Evolutionary conservation across 2,329 filamentous ascomycete genomes (phyloP), one percentile per base, ranked within the genome.

Genomic region (Xylariaceae sp.): DNA sequence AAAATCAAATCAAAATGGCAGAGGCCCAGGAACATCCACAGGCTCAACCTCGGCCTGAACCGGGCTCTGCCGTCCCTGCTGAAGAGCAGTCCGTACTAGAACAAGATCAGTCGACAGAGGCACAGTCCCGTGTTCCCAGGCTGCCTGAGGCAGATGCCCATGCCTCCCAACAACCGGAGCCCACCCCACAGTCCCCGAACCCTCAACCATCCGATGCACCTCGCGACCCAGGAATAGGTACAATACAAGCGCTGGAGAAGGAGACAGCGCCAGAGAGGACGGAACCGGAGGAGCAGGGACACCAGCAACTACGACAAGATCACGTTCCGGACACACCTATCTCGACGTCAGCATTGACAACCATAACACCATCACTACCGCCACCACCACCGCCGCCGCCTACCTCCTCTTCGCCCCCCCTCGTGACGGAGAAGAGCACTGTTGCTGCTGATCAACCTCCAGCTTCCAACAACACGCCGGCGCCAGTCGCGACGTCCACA

Each of bases 1-100:
- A 72, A 72, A 72, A 68, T 68, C 69, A 71, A 72, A 72, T 71
- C 68, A 71, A 65, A 70, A 72, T 71, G 70, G 66, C 68, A 71
- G 70, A 71, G 66, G 66, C 67, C 70, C 67, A 71, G 65, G 65
- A 71, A 66, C 70, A 70, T 70, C 70, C 70, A 71, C 67, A 71
- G 70, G 70, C 67, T 70, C 66, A 68, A 69, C 67, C 67, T 69
- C 67, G 68, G 70, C 69, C 69, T 70, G 69, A 65, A 64, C 60
- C 60, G 57, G 60, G 55, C 66, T 64, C 66, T 68, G 66, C 69
- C 65, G 68, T 65, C 60, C 63, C 67, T 68, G 68, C 66, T 68
- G 68, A 70, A 70, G 67, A 70, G 67, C 65, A 68, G 63, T 64
- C 67, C 68, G 61, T 63, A 62, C 59, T 62, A 61, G 62, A 62